phyloP scores from a whole-genome alignment of 495 filamentous ascomycete species.

The Parmelia sp. region DNA sequence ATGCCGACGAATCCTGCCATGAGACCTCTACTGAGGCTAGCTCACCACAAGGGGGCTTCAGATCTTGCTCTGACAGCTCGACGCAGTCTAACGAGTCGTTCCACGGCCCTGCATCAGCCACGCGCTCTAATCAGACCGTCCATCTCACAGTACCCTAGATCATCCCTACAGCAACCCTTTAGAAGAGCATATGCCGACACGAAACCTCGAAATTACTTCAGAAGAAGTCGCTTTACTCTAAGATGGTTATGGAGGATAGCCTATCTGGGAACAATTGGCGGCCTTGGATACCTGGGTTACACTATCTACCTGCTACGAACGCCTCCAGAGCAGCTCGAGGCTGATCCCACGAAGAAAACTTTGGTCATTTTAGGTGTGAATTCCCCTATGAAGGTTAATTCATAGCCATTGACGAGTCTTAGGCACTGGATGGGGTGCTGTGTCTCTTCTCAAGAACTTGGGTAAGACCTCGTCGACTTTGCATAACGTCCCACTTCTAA shows the following conservation, averaged over 20 bases:
- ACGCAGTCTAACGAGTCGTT: conserved; percentile 19
- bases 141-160: conserved; percentile 7
- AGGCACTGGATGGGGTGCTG: conserved; percentile 96
- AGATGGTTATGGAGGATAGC: conserved; percentile 71
- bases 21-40: conserved; percentile 15
- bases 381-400: background rate
- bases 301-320: conserved; percentile 74
- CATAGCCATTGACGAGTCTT: conserved; percentile 20
- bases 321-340: conserved; percentile 70
- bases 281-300: conserved; percentile 66
- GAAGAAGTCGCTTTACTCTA: conserved; percentile 38
- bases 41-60: background rate
- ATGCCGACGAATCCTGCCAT: conserved; percentile 22
- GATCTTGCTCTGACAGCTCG: conserved; percentile 7
- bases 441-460: conserved; percentile 82
- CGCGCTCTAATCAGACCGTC: conserved; percentile 19
- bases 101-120: conserved; percentile 12
- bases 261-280: conserved; percentile 60
- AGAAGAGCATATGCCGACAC: conserved; percentile 29
- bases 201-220: conserved; percentile 31
- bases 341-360: conserved; percentile 91
- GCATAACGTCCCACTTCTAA: background rate
- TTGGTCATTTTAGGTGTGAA: conserved; percentile 86
- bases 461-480: conserved; percentile 1
- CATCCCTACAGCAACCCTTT: conserved; percentile 18